These are phyloP conservation scores for Trichoderma breve DNA, from an alignment of 2,329 filamentous ascomycete species.

Conservation along the genomic window DNA sequence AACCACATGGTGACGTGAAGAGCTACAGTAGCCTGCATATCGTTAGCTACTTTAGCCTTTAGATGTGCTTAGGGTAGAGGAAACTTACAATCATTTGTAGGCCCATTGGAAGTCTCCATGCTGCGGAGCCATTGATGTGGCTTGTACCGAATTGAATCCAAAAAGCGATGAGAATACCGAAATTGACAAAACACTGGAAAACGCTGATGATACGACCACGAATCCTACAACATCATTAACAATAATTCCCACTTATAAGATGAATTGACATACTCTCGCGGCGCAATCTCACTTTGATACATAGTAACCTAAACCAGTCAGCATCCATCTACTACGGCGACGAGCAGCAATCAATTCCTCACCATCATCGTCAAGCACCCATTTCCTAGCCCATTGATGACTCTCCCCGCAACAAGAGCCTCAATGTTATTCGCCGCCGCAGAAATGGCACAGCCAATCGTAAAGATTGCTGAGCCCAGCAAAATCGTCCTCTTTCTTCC, in stretches of 20 bases:
- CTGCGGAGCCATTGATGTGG: conserved; percentile 28
- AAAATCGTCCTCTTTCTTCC: conserved; percentile 12
- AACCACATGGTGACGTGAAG: conserved; percentile 19
- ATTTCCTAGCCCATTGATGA: conserved; percentile 19
- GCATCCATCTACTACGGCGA: neutral
- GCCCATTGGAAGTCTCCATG: conserved; percentile 33
- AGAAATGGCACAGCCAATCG: conserved; percentile 12
- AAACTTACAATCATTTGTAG: conserved; percentile 28
- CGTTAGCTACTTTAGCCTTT: no score
- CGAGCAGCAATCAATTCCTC: neutral
- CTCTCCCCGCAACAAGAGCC: conserved; percentile 18
- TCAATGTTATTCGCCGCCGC: conserved; percentile 12
- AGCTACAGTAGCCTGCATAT: conserved; percentile 16
- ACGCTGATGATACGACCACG: conserved; percentile 40
- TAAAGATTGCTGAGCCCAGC: conserved; percentile 15
- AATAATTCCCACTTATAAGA: neutral
- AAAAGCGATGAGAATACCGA: conserved; percentile 33
- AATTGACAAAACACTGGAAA: conserved; percentile 23
- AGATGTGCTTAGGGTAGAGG: fast-evolving
- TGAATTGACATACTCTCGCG: neutral
- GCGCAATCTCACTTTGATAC: conserved; percentile 20
- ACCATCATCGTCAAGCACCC: conserved; percentile 20
- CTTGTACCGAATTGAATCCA: conserved; percentile 34
- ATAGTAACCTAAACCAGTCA: conserved; percentile 1
- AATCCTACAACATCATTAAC: conserved; percentile 26